phyloP scores from a whole-genome alignment of 2,329 filamentous ascomycete genomes.

The Paecilomyces niveus region DNA sequence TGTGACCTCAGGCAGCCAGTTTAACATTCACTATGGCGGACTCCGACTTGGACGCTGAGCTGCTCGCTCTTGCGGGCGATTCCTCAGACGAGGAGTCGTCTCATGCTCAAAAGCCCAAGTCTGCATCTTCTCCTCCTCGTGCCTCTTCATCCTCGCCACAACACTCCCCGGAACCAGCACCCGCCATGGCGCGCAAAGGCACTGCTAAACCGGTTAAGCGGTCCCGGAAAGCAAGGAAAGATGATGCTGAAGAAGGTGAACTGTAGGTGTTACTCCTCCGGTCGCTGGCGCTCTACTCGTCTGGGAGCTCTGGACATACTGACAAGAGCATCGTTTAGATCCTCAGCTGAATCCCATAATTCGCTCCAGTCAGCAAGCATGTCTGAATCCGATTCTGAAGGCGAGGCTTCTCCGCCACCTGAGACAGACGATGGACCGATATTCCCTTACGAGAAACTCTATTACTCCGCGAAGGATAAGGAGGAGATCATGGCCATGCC shows the following conservation, averaged over 20 bases:
- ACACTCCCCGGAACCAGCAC: conserved; percentile 35
- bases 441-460: conserved; percentile 83
- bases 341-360: conserved; percentile 59
- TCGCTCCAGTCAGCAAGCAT: conserved; percentile 79
- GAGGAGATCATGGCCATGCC: conserved; percentile 75
- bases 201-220: conserved; percentile 30
- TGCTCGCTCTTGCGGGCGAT: conserved; percentile 81
- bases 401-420: conserved; percentile 47
- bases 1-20: conserved; percentile 1
- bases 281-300: not conserved
- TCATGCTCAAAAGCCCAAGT: conserved; percentile 49
- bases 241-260: conserved; percentile 74
- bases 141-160: conserved; percentile 46
- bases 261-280: conserved; percentile 57
- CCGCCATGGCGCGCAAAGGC: conserved; percentile 42
- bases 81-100: conserved; percentile 48
- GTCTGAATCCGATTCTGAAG: conserved; percentile 82
- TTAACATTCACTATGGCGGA: conserved; percentile 58
- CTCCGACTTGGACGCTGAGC: conserved; percentile 73
- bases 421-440: conserved; percentile 45
- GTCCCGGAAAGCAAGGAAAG: conserved; percentile 44
- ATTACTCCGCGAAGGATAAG: conserved; percentile 66
- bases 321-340: conserved; percentile 43
- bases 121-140: conserved; percentile 44
- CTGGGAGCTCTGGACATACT: conserved; percentile 3